Conservation (phyloP, 441 rosid species). For the Croton laevigatus region DNA sequence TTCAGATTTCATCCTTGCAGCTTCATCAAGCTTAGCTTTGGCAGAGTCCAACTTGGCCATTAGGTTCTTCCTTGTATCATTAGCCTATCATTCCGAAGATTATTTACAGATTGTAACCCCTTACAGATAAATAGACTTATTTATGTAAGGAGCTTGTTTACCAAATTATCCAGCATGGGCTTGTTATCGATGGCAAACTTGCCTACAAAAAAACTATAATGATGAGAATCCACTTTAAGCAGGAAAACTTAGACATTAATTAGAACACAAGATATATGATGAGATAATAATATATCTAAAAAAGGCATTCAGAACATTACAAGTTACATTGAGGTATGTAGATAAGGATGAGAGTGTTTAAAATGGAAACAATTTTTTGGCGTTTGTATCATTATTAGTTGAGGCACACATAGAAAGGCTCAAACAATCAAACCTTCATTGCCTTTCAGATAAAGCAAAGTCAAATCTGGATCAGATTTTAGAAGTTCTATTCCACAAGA, state of each 20-base stretch:
- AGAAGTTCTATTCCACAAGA: neutral
- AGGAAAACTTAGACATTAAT: neutral
- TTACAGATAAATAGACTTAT: neutral
- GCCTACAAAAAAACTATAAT: constrained; percentile 26
- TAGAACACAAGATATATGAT: neutral
- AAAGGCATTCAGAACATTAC: neutral
- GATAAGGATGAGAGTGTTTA: neutral
- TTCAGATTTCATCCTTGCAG: constrained; percentile 38
- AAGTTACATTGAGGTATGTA: neutral
- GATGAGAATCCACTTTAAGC: neutral
- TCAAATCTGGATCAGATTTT: neutral
- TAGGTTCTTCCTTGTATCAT: constrained; percentile 30
- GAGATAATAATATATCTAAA: neutral
- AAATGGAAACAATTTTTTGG: neutral
- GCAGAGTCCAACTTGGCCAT: constrained; percentile 43
- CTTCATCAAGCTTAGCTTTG: constrained; percentile 47
- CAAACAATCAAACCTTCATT: neutral
- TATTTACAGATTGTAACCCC: constrained; percentile 12
- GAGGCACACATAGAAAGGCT: neutral
- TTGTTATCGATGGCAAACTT: constrained; percentile 18
- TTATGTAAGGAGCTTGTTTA: constrained; percentile 21
- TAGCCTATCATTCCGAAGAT: constrained; percentile 25
- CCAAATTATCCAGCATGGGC: constrained; percentile 21
- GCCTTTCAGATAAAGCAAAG: neutral
- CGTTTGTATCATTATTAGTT: neutral